Evolutionary conservation across 179 eudicot genomes (phyloP).

Genomic region (Drosera spatulata): DNA sequence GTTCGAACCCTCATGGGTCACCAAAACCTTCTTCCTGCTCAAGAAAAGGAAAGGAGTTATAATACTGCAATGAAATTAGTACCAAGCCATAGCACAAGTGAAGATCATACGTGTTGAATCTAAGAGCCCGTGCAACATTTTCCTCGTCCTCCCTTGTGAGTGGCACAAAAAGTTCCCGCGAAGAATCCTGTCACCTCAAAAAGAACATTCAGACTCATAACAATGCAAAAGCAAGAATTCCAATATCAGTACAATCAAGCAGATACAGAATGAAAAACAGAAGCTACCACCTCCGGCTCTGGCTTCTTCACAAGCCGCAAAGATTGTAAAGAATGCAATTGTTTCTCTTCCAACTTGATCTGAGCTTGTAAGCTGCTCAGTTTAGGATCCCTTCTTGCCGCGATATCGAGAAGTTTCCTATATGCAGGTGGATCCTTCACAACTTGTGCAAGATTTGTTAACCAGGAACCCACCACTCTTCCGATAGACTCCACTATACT

Average conservation of each 20-base stretch:
- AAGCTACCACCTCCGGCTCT: slow-evolving; percentile 15
- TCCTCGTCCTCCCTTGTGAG: slow-evolving; percentile 59
- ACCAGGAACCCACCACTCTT: slow-evolving; percentile 17
- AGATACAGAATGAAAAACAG: not conserved
- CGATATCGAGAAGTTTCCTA: slow-evolving; percentile 26
- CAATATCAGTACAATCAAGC: not conserved
- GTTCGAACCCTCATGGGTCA: slow-evolving; percentile 68
- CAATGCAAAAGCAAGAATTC: not conserved
- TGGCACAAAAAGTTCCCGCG: slow-evolving; percentile 43
- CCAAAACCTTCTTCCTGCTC: slow-evolving; percentile 56
- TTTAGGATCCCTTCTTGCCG: slow-evolving; percentile 20
- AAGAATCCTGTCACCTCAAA: slow-evolving; percentile 11
- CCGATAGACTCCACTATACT: slow-evolving; percentile 20
- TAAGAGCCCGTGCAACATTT: slow-evolving; percentile 48
- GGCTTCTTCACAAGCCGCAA: slow-evolving; percentile 25
- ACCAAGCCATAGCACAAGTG: slow-evolving; percentile 2
- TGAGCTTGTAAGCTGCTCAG: slow-evolving; percentile 20
- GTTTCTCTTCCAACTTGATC: slow-evolving; percentile 16
- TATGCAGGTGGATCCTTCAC: slow-evolving; percentile 15
- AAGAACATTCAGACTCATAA: not conserved
- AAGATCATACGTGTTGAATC: slow-evolving; percentile 32
- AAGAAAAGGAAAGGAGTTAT: not conserved
- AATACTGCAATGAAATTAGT: slow-evolving; percentile 5
- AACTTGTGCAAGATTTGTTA: slow-evolving; percentile 9
- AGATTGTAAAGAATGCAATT: slow-evolving; percentile 1